A percentile compares a stretch with the other conserved stretches of the same genome.
phyloP scores from a whole-genome alignment of 192 early-diverging fungal species.

The Linnemannia schmuckeri region DNA sequence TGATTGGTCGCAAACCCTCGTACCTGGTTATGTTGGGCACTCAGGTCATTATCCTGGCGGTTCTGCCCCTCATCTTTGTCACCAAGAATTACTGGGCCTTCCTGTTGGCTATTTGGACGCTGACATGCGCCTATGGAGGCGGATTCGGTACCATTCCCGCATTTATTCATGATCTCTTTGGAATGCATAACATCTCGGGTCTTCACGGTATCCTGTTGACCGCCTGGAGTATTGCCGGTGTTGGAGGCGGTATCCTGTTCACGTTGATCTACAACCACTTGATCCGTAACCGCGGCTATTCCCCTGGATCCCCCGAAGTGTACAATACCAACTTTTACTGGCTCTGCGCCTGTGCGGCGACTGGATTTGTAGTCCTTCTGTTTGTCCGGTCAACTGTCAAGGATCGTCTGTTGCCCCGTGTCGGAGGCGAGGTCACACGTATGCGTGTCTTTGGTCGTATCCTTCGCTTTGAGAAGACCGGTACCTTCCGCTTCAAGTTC shows the following conservation, averaged over 20 bases:
- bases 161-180: conserved; percentile 81
- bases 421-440: conserved; percentile 70
- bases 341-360: conserved; percentile 70
- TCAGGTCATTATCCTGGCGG: conserved; percentile 69
- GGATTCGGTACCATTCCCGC: conserved; percentile 84
- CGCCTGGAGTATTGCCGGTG: conserved; percentile 79
- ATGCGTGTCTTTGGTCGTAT: conserved; percentile 76
- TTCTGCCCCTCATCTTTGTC: conserved; percentile 70
- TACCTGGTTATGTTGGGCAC: conserved; percentile 70
- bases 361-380: conserved; percentile 70
- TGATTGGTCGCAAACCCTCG: conserved; percentile 74
- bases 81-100: conserved; percentile 69
- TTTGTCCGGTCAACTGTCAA: conserved; percentile 75
- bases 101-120: conserved; percentile 69
- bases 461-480: conserved; percentile 61
- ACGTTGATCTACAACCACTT: conserved; percentile 70
- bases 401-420: conserved; percentile 76
- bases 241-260: conserved; percentile 77
- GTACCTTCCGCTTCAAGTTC: conserved; percentile 43
- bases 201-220: conserved; percentile 82
- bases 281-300: conserved; percentile 58
- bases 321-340: conserved; percentile 78
- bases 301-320: conserved; percentile 58
- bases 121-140: conserved; percentile 79
- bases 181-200: conserved; percentile 79